Base-by-base conservation (phyloP, 176 grass and related monocot species). In the Dactylis glomerata region DNA sequence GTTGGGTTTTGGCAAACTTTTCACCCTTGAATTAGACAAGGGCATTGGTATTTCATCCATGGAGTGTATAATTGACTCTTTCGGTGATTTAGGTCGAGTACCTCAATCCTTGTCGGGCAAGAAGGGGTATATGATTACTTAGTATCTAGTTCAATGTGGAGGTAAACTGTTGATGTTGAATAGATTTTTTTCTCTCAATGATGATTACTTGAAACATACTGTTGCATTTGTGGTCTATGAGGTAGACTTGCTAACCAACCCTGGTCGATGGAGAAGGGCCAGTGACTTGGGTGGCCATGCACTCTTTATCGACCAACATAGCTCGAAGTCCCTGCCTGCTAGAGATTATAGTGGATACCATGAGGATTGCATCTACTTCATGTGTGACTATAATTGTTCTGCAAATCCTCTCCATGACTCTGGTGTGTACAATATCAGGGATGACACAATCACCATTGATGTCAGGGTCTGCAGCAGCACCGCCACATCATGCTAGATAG, bases 261-360 rank as follows among this genome's bases (percentile, higher is more conserved):
- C 64, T 68, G 32, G 8, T 36, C 32, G 10, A 10, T 68, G 68
- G 34, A 82, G 67, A 52, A 58, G 1, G 1, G 30, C 67, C 6
- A 26, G 14, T 51, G 63, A 68, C 3, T 52, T 81, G 20, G 55
- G 62, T 51, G 44, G 62, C 6, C 62, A 68, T 10, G 44, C 8
- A 1, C 80, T 70, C 47, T 56, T 55, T 55, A 22, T 82, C 56
- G 65, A 65, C 15, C 1, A 5, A 5, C 46, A 41, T 41, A 17
- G 64, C 47, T 82, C 80, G 6, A 82, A 82, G 66, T 71, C 65
- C 20, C 8, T 68, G 9, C 64, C 64, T 68, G 17, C 64, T 12
- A 10, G 33, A 37, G 19, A 68, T 5, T 68, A 33, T 33, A n/a
- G 19, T 36, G 64, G 64, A 68, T 68, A 33, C 19, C 16, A 68